phyloP scores from a whole-genome alignment of 495 filamentous ascomycete species.

The Bombardia bombarda region DNA sequence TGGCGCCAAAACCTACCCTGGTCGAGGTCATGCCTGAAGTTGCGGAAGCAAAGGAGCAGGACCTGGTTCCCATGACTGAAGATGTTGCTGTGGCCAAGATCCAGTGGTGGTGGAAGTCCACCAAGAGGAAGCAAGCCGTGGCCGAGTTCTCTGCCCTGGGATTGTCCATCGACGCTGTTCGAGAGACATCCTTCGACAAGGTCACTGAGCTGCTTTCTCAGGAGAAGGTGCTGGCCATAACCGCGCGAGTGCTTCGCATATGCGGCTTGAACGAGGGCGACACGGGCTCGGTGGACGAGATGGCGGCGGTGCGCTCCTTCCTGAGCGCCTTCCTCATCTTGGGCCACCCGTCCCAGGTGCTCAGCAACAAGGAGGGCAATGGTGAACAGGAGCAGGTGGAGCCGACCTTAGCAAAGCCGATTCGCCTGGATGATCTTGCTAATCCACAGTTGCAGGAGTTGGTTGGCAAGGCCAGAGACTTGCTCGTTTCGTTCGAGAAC shows the following conservation, averaged over 20 bases:
- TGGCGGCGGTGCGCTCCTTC: constrained; percentile 80
- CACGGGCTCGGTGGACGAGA: constrained; percentile 59
- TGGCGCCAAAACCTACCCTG: constrained; percentile 33
- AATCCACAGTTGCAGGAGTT: constrained; percentile 64
- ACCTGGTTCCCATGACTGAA: constrained; percentile 48
- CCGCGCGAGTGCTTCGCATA: constrained; percentile 64
- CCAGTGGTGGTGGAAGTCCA: constrained; percentile 68
- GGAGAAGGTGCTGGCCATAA: constrained; percentile 59
- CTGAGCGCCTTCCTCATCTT: constrained; percentile 88
- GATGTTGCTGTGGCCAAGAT: constrained; percentile 65
- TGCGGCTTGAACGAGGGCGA: constrained; percentile 69
- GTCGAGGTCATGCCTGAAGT: constrained; percentile 44
- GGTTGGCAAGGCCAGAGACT: constrained; percentile 77
- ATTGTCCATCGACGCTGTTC: constrained; percentile 65
- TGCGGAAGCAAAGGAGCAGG: constrained; percentile 40
- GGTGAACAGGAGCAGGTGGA: constrained; percentile 63
- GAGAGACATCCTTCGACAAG: constrained; percentile 71
- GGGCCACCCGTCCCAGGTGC: constrained; percentile 82
- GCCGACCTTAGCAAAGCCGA: constrained; percentile 33
- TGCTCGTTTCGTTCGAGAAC: constrained; percentile 76
- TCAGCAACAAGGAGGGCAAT: constrained; percentile 73
- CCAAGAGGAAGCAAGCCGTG: constrained; percentile 51
- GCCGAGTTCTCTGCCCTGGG: constrained; percentile 60
- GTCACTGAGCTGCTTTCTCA: constrained; percentile 71
- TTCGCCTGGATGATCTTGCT: constrained; percentile 43